Evolutionary conservation across 78 protist genomes (phyloP).

Genomic region (Speleostelium caveatum): DNA sequence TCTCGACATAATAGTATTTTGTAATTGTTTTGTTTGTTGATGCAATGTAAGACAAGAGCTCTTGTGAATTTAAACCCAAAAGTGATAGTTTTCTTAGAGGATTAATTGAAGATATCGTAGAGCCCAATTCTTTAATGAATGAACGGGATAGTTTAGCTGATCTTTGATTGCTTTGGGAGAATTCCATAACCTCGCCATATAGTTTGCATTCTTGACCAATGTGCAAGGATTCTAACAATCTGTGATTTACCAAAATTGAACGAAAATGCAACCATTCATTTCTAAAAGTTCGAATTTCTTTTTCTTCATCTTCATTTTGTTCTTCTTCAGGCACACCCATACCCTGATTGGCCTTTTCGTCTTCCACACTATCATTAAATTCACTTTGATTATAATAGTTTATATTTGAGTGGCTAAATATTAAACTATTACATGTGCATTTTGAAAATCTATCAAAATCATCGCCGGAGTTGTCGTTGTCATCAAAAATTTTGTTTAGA

Average conservation of each 20-base stretch:
- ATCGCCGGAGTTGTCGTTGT: too few species aligned
- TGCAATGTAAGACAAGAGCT: neutral
- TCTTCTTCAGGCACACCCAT: neutral
- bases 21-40: neutral
- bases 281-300: neutral
- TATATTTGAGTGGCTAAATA: slow-evolving; percentile 1
- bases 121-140: neutral
- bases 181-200: neutral
- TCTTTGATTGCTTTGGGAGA: neutral
- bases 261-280: neutral
- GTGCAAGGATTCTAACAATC: neutral
- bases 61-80: neutral
- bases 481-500: neutral
- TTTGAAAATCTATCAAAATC: neutral
- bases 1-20: neutral
- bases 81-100: neutral
- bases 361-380: neutral
- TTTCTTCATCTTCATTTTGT: neutral
- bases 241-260: neutral
- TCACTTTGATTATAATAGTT: neutral
- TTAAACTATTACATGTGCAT: neutral
- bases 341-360: neutral
- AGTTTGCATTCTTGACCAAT: slow-evolving; percentile 1
- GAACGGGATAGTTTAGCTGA: neutral
- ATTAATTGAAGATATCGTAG: neutral